Base-by-base conservation (phyloP, 1,139 yeast species). In the Casaregolazyma lundiana region DNA sequence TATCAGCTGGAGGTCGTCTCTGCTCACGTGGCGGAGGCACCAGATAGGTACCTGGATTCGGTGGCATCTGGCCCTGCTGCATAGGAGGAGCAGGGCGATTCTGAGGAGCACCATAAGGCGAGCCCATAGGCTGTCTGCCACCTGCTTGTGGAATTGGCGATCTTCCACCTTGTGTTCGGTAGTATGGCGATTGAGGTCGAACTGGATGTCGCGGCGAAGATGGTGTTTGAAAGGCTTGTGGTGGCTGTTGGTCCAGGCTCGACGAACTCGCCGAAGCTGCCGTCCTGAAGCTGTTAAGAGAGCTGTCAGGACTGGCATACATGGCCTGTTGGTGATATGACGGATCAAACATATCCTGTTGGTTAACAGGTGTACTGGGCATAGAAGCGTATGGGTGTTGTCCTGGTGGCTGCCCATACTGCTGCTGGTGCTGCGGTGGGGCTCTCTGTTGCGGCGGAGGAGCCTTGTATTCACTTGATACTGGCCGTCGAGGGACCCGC, bases 401-500 rank as follows among this genome's bases (percentile, higher is more conserved):
- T 7, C 32, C 32, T n/a, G 15, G 13, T n/a, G 4, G n/a, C 3
- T 13, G 15, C 13, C 32, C 32, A 26, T 26, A 26, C 6, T 24
- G 6, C 29, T 26, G 32, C 32, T 26, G 32, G 6, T 26, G 32
- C 32, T 26, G 32, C 11, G 3, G 38, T 5, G 22, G 38, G 2
- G 34, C 37, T n/a, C 16, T 26, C 8, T 24, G 2, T 13, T 43
- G 41, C 2, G 44, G 35, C 17, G 41, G 29, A 26, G 41, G 26
- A 13, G 40, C 9, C 18, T 39, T 41, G 5, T 30, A 44, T 43
- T 52, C 54, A 9, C 43, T 41, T 4, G 58, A 53, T 13, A 53
- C 54, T 0, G 58, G 56, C 26, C 58, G 47, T 15, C 56, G 49
- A 35, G 29, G 46, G 26, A 50, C 50, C 13, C 40, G 22, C 5